Percentiles rank a stretch among this genome's conserved stretches.
Evolutionary conservation across 2,329 filamentous ascomycete species (phyloP).

Genomic region (Fusarium palustre): DNA sequence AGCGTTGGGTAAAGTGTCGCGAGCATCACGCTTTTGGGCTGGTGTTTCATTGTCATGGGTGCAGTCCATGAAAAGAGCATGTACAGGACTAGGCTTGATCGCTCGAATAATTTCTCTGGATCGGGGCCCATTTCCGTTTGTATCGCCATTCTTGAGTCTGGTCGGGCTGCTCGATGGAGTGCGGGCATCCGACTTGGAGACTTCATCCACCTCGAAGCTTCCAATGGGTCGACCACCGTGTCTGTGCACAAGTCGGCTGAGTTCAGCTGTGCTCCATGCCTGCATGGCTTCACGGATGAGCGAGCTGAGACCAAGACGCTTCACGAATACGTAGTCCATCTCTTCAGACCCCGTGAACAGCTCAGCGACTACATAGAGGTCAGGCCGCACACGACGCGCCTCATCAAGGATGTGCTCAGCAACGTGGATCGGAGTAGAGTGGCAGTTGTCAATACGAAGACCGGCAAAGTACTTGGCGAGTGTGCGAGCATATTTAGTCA

Average conservation of each 20-base stretch:
- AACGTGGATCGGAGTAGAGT: slow-evolving; percentile 94
- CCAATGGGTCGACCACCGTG: slow-evolving; percentile 95
- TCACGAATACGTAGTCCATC: slow-evolving; percentile 96
- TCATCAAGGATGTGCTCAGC: slow-evolving; percentile 95
- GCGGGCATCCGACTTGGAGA: slow-evolving; percentile 70
- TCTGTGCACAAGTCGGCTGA: slow-evolving; percentile 91
- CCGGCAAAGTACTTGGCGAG: slow-evolving; percentile 96
- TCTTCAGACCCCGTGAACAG: slow-evolving; percentile 96
- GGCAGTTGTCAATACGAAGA: slow-evolving; percentile 97
- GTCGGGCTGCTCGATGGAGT: slow-evolving; percentile 50
- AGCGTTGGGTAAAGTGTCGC: slow-evolving; percentile 93
- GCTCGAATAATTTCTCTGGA: slow-evolving; percentile 77
- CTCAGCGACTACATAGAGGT: slow-evolving; percentile 93
- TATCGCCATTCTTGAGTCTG: slow-evolving; percentile 38
- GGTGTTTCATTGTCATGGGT: slow-evolving; percentile 98
- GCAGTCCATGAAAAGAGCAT: slow-evolving; percentile 98
- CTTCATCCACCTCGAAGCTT: slow-evolving; percentile 94
- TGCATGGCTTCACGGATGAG: slow-evolving; percentile 99
- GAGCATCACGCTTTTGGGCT: slow-evolving; percentile 92
- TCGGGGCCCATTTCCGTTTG: slow-evolving; percentile 50
- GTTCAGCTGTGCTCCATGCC: slow-evolving; percentile 92
- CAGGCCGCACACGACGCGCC: slow-evolving; percentile 86
- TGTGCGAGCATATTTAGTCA: slow-evolving; percentile 90
- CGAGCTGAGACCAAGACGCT: slow-evolving; percentile 88
- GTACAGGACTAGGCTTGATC: slow-evolving; percentile 88